Percentiles rank a stretch among this genome's conserved stretches.
Evolutionary conservation across 352 stramenopile genomes (phyloP).

Genomic region (Globisporangium alternatum): DNA sequence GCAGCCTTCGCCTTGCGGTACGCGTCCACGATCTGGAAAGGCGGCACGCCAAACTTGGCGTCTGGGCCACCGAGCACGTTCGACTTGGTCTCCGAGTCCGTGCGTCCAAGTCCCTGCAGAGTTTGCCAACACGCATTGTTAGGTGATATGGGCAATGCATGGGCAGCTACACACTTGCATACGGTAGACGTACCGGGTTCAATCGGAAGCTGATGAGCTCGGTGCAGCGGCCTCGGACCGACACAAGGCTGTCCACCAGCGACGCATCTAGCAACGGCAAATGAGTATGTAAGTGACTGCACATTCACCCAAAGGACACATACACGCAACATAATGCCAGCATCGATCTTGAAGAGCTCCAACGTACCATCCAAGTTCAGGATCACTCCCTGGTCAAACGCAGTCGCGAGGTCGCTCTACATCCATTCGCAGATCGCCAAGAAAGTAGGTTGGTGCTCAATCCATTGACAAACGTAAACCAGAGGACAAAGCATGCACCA

Average conservation of each 20-base stretch:
- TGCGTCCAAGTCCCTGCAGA: constrained; percentile 65
- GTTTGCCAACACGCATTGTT: not conserved
- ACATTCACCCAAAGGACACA: not conserved
- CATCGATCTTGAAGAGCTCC: constrained; percentile 5
- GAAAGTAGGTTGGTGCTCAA: not conserved
- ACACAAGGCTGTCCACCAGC: constrained; percentile 74
- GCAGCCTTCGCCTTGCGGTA: constrained; percentile 80
- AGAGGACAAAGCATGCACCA: not conserved
- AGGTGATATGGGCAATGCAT: not conserved
- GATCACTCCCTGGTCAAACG: constrained; percentile 81
- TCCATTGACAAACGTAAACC: not conserved
- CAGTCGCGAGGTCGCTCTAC: constrained; percentile 58
- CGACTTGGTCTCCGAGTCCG: constrained; percentile 87
- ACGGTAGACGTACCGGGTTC: constrained; percentile 45
- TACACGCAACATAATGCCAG: not conserved
- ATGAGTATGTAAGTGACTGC: not conserved
- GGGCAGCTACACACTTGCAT: not conserved
- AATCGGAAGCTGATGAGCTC: constrained; percentile 88
- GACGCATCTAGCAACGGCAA: constrained; percentile 44
- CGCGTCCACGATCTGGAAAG: constrained; percentile 86
- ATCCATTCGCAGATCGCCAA: not conserved
- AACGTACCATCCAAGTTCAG: constrained; percentile 78
- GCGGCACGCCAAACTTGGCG: constrained; percentile 88
- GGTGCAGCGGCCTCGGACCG: constrained; percentile 62
- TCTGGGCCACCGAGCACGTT: constrained; percentile 86